Base-by-base conservation (phyloP, 2,329 filamentous ascomycete genomes). In the Didymosphaeria variabile region DNA sequence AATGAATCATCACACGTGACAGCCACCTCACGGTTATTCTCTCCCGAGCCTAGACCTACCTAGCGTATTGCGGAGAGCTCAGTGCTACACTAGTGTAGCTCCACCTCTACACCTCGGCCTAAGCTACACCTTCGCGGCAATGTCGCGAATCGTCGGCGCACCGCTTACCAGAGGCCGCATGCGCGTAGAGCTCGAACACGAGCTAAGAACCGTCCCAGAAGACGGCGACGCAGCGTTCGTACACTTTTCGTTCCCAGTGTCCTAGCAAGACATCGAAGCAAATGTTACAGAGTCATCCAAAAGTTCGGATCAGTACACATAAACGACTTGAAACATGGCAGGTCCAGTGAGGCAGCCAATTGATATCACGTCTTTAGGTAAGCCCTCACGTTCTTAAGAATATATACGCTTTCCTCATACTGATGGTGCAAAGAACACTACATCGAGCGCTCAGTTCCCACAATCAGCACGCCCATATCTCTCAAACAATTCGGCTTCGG, bases 401-500 rank as follows among this genome's bases (percentile, higher is more conserved):
- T 36, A 36, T 36, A 36, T 36, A 36, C 9, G 3, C 34, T 15
- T 12, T 36, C 10, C 34, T 10, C 10, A 19, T 23, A 21, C n/a
- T 45, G 12, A 45, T 19, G 10, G 19, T 19, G 9, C 8, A 3
- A 8, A 60, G 90, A 93, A 81, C 84, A 82, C 59, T 97, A 93
- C 79, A 85, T 97, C 66, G 81, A 85, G 60, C 78, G 85, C 63
- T 85, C 92, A 80, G 91, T 95, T n/a, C 91, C 92, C 1, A 85
- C 88, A 70, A 92, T 97, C 77, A 88, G 91, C 80, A 86, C 87
- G 15, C 94, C 94, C 1, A 82, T 97, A 65, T 88, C 92, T 52
- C 82, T 97, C 68, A 94, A 96, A 38, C 72, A 97, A 91, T 97
- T 97, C 75, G 92, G 93, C 74, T 97, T 94, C 77, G 94, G 94